Conservation (phyloP, 148 eudicot genomes). For the Vaccinium corymbosum region DNA sequence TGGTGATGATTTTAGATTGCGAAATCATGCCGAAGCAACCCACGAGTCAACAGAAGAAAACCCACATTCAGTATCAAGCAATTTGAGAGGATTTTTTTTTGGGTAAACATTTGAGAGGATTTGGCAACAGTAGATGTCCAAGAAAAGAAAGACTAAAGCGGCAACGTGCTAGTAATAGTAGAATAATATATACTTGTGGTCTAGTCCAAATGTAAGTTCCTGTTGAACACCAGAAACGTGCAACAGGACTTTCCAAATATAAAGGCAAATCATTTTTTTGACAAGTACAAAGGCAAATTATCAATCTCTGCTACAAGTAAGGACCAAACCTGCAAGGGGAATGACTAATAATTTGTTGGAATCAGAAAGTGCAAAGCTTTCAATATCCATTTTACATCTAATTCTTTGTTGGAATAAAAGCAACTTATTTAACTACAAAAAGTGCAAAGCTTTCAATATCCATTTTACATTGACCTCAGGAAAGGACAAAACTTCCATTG, state of each 20-base stretch:
- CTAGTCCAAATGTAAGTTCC: neutral
- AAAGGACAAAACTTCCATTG: neutral
- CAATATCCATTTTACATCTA: neutral
- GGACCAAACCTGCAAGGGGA: neutral
- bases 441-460: neutral
- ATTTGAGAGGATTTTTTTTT: neutral
- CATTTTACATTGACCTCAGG: neutral
- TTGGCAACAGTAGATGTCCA: neutral
- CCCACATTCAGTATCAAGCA: neutral
- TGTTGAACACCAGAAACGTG: neutral
- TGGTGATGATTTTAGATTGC: neutral
- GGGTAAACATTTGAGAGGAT: neutral
- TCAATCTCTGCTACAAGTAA: neutral
- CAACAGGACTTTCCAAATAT: neutral
- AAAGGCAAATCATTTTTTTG: no score
- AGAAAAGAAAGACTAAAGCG: neutral
- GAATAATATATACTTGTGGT: neutral
- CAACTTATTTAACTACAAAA: neutral
- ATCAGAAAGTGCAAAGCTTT: neutral
- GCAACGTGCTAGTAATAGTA: neutral
- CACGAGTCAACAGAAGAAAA: neutral
- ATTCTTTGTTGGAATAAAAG: neutral
- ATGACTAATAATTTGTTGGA: neutral
- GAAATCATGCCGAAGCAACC: neutral
- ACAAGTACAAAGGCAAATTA: neutral